These are phyloP conservation scores for Pilaira anomala DNA, from an alignment of 192 early-diverging fungal genomes.

Conservation along the genomic window DNA sequence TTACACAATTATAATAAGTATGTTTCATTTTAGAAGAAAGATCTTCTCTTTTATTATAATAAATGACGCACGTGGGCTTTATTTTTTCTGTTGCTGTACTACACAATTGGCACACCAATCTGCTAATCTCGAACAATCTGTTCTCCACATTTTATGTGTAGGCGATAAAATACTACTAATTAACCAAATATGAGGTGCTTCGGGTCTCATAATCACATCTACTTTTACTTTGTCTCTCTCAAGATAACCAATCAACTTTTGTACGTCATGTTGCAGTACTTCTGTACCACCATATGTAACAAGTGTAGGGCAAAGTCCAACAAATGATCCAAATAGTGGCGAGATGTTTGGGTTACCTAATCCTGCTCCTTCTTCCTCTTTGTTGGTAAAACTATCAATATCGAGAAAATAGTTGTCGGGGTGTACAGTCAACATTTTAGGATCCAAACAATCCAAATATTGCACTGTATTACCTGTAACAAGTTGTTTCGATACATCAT, in stretches of 20 bases:
- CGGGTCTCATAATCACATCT: neutral
- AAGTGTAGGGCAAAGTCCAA: constrained; percentile 8
- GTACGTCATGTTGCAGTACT: constrained; percentile 9
- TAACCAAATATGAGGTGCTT: constrained; percentile 18
- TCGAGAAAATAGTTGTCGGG: neutral
- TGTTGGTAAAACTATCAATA: neutral
- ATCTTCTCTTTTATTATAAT: too few species aligned
- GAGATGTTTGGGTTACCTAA: constrained; percentile 11
- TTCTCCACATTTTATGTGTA: constrained; percentile 5
- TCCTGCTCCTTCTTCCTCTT: neutral
- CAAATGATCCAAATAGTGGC: constrained; percentile 11
- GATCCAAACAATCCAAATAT: neutral
- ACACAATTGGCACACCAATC: constrained; percentile 21
- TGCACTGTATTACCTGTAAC: too few species aligned
- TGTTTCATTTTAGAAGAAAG: too few species aligned
- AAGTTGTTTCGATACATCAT: too few species aligned
- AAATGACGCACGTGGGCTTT: too few species aligned
- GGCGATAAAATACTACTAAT: neutral
- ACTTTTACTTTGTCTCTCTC: constrained; percentile 5
- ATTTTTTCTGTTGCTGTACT: too few species aligned
- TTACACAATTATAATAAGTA: too few species aligned
- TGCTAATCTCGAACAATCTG: constrained; percentile 2
- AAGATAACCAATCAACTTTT: neutral
- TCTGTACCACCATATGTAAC: constrained; percentile 17
- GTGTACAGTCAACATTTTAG: neutral